Base-by-base conservation (phyloP, 371 early-diverging fungal genomes). In the Phascolomyces articulosus region DNA sequence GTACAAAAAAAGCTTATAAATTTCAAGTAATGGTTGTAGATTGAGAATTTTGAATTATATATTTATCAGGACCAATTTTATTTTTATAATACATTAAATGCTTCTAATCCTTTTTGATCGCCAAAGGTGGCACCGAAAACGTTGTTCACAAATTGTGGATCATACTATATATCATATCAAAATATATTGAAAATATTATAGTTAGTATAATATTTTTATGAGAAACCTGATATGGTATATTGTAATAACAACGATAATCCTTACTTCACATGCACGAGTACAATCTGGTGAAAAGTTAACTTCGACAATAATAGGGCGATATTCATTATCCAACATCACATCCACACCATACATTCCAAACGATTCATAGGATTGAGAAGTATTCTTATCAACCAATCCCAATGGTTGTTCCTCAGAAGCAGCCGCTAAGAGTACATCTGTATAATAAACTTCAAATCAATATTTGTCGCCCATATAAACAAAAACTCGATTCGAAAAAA, bases 261-360 rank as follows among this genome's bases (percentile, higher is more conserved):
- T 66, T 75, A 77, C 73, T 77, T 85, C 72, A 67, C 85, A 87
- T 21, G 85, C 84, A 23, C 84, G 72, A 1, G 82, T 82, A 38
- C 85, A 84, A 58, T 87, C 85, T 9, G 87, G 84, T 7, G 84
- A 78, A 64, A 83, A 84, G 64, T 87, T 84, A 60, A 82, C 78
- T 64, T 84, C 84, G 29, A 85, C 63, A 9, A 87, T 60, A 16
- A 84, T 67, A 13, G 87, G 87, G 51, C 84, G 76, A 38, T 77
- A 81, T 24, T 72, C 68, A 58, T 77, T 73, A 38, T 81, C 83
- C 34, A 87, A 63, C 83, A 85, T 83, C 13, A 87, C 71, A 66
- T 87, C 87, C 56, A 87, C 79, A 0, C 84, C 85, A 60, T 84
- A 85, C 27, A 85, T 64, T 48, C 81, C 74, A 66, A 85, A 87